Conservation (phyloP, 768 basidiomycete genomes). For the Podaxis rugospora region DNA sequence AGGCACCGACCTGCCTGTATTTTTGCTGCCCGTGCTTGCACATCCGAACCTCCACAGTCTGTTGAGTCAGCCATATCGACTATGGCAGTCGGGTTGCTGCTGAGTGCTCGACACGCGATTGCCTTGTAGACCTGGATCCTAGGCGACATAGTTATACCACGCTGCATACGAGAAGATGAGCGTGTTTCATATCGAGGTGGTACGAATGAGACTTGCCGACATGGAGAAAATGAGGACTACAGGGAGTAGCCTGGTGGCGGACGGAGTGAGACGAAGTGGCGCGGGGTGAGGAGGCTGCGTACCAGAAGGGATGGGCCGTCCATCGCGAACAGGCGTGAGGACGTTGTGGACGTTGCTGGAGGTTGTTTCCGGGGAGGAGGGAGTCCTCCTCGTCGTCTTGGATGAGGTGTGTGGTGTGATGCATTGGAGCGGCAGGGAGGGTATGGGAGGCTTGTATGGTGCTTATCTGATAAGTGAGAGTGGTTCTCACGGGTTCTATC, state of each 20-base stretch:
- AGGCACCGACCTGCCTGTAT: slow-evolving; percentile 56
- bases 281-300: slow-evolving; percentile 9
- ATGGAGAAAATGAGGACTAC: slow-evolving; percentile 63
- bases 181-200: not conserved
- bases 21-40: slow-evolving; percentile 64
- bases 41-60: slow-evolving; percentile 40
- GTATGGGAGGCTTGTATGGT: not conserved
- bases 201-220: slow-evolving; percentile 41
- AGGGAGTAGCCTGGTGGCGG: slow-evolving; percentile 57
- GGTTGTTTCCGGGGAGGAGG: not conserved
- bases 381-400: slow-evolving; percentile 5
- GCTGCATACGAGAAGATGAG: slow-evolving; percentile 34
- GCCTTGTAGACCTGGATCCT: slow-evolving; percentile 78
- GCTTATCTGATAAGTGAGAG: slow-evolving; percentile 9
- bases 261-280: slow-evolving; percentile 7
- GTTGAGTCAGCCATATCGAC: slow-evolving; percentile 14
- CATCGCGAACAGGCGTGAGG: slow-evolving; percentile 13
- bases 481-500: slow-evolving; percentile 4
- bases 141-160: slow-evolving; percentile 75
- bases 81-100: slow-evolving; percentile 19
- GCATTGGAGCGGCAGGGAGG: not conserved
- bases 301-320: slow-evolving; percentile 45
- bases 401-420: not conserved
- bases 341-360: not conserved
- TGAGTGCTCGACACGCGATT: slow-evolving; percentile 61